Percentiles rank a stretch among this genome's conserved stretches.
Conservation (phyloP, 495 filamentous ascomycete species). For the Xylaria castorea region DNA sequence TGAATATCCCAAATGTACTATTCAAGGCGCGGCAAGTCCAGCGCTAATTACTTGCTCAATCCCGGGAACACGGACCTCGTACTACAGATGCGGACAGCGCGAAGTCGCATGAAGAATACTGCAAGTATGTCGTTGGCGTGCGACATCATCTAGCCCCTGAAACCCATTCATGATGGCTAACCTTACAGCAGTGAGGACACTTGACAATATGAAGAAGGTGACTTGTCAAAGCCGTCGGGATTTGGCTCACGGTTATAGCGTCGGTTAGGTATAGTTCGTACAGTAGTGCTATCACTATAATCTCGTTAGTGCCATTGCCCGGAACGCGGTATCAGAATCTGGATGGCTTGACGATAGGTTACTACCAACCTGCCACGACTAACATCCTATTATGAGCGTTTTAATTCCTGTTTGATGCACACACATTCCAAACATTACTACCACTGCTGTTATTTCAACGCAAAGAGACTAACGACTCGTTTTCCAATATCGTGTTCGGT, state of each 20-base stretch:
- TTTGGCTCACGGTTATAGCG: neutral
- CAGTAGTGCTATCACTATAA: neutral
- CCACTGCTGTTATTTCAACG: neutral
- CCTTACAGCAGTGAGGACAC: neutral
- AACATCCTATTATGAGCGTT: neutral
- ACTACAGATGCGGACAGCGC: neutral
- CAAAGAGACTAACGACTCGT: neutral
- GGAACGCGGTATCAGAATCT: constrained; percentile 1
- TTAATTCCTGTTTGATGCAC: neutral
- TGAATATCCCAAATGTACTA: neutral
- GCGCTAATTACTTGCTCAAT: neutral
- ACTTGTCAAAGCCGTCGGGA: neutral
- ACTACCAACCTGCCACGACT: neutral
- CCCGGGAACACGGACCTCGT: neutral
- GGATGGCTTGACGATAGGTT: neutral
- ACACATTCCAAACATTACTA: neutral
- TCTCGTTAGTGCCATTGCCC: neutral
- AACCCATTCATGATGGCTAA: neutral
- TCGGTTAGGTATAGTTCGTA: neutral
- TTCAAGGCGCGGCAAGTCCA: neutral
- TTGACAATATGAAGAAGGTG: constrained; percentile 3
- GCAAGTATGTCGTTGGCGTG: neutral
- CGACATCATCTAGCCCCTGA: neutral
- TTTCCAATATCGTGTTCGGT: too few relatives aligned
- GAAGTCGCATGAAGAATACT: constrained; percentile 2